Evolutionary conservation across 2,329 filamentous ascomycete species (phyloP), one percentile per base, ranked within the genome.

Genomic region (Drechslerella stenobrocha): DNA sequence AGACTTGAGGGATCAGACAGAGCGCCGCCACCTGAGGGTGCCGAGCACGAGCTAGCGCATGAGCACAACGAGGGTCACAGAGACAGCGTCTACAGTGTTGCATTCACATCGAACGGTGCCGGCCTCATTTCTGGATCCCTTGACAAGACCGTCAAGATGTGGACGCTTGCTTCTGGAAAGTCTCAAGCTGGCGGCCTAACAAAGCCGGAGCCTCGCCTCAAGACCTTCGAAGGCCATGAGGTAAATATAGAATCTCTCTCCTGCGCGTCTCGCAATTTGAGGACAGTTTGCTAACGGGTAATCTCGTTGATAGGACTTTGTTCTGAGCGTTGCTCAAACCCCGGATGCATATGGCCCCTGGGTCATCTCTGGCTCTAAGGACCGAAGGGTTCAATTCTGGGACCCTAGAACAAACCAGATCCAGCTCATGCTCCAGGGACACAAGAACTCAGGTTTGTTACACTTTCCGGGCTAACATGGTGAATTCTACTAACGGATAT

Each of bases 371-470:
- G 93, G 93, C 44, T 96, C 90, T 70, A 98, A 98, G 80, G 93
- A 98, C 75, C 85, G 93, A 52, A 92, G 93, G 48, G 93, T 98
- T 20, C 93, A 97, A 76, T 97, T 98, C 81, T 98, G 93, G 93
- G 92, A 98, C 75, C 92, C 93, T 18, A 84, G 87, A 73, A 96
- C 90, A 18, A 93, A 92, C 32, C 87, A 89, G 72, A 95, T 92
- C 0, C 92, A 97, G 78, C 87, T 98, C 76, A 97, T 97, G 93
- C 83, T 98, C 70, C 93, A 97, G 77, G 93, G 93, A 23, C 93
- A 98, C 77, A 97, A 97, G 82, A 97, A 97, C 78, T 96, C 90
- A 8, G 83, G 84, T 85, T 77, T 74, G 81, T 78, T 23, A 26
- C 28, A 48, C n/a, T 42, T 53, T 63, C 65, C 52, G 58, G 24